phyloP scores from a whole-genome alignment of 2,329 filamentous ascomycete genomes.

The Pezicula radicicola region DNA sequence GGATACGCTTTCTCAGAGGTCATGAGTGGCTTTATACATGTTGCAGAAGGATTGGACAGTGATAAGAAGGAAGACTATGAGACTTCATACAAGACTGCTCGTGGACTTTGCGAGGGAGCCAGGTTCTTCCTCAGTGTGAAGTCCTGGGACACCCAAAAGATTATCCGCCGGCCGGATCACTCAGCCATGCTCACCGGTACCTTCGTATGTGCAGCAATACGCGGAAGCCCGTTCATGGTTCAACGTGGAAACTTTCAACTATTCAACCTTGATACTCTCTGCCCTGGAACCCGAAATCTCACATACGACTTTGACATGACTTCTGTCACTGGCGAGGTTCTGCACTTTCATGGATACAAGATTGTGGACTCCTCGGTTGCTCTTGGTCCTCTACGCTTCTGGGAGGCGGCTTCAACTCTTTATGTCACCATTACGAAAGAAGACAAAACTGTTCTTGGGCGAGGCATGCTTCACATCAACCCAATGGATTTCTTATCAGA shows the following conservation, averaged over 20 bases:
- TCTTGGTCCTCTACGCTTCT: conserved; percentile 52
- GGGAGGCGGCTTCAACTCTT: conserved; percentile 59
- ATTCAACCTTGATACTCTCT: conserved; percentile 49
- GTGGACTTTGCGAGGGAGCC: conserved; percentile 51
- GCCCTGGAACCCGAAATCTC: conserved; percentile 55
- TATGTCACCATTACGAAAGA: conserved; percentile 53
- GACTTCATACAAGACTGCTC: conserved; percentile 48
- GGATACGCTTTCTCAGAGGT: conserved; percentile 62
- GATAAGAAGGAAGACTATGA: conserved; percentile 51
- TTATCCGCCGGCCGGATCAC: conserved; percentile 46
- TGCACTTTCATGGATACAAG: conserved; percentile 62
- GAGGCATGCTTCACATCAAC: conserved; percentile 56
- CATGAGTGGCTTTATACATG: conserved; percentile 60
- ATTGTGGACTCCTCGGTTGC: conserved; percentile 58
- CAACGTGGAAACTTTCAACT: conserved; percentile 54
- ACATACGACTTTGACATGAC: conserved; percentile 61
- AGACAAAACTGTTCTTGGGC: conserved; percentile 43
- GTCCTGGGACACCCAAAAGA: conserved; percentile 47
- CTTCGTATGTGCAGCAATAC: conserved; percentile 52
- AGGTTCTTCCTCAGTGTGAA: conserved; percentile 58
- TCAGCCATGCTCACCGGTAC: conserved; percentile 55
- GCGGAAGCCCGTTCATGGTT: conserved; percentile 59
- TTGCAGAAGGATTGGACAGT: conserved; percentile 35
- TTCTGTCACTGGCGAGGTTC: conserved; percentile 46
- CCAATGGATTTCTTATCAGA: conserved; percentile 52